phyloP scores from a whole-genome alignment of 2,329 filamentous ascomycete genomes.

The Leptographium procerum region DNA sequence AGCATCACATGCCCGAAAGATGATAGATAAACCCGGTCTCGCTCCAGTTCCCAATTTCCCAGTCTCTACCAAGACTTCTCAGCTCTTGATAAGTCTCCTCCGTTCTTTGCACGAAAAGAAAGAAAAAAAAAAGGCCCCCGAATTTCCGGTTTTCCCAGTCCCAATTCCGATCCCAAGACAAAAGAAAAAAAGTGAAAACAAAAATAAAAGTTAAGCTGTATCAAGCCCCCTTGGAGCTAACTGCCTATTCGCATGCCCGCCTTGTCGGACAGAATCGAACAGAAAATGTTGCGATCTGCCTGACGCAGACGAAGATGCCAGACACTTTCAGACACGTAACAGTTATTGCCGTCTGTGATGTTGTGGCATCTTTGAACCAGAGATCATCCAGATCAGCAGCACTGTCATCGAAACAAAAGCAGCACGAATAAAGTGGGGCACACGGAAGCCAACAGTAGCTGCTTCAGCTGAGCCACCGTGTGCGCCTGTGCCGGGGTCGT shows the following conservation, averaged over 20 bases:
- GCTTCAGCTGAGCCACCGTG: neutral
- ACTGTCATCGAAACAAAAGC: conserved; percentile 31
- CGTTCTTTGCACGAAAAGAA: neutral
- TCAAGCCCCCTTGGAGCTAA: neutral
- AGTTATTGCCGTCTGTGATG: conserved; percentile 1
- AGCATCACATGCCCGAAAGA: neutral
- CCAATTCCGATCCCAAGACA: neutral
- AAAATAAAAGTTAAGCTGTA: neutral
- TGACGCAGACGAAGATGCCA: no score
- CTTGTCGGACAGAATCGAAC: neutral
- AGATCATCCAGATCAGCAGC: conserved; percentile 27
- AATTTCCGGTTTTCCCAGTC: neutral
- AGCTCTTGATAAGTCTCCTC: conserved; percentile 43
- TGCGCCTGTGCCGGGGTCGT: neutral
- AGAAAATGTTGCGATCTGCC: neutral
- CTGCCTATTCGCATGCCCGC: neutral
- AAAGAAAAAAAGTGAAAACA: neutral
- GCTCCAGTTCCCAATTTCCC: neutral
- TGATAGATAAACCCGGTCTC: neutral
- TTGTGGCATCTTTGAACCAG: conserved; percentile 10
- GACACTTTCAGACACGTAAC: neutral
- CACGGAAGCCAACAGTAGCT: conserved; percentile 14
- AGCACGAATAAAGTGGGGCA: conserved; percentile 29
- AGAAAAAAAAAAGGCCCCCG: neutral
- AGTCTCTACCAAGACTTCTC: conserved; percentile 33